Conservation (phyloP, 2,329 filamentous ascomycete species). For the Pseudopyrenochaeta lycopersici region DNA sequence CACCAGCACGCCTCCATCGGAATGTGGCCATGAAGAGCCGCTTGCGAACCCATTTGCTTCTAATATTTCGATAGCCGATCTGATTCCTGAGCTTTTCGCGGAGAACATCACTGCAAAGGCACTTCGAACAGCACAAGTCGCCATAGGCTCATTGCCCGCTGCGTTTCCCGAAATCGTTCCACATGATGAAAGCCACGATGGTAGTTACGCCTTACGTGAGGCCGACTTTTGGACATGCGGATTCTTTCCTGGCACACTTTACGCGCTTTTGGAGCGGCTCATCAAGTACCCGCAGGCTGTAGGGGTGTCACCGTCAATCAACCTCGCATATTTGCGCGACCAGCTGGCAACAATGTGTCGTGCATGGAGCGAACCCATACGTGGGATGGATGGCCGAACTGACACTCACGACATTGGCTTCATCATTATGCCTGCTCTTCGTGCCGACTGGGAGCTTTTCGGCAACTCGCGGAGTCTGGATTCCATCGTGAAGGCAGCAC, state of each 20-base stretch:
- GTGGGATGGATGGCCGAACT: slow-evolving; percentile 43
- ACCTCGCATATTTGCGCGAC: slow-evolving; percentile 9
- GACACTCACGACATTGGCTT: slow-evolving; percentile 57
- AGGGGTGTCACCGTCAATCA: slow-evolving; percentile 8
- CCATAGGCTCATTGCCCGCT: slow-evolving; percentile 15
- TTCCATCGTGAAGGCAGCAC: slow-evolving; percentile 46
- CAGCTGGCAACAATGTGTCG: slow-evolving; percentile 17
- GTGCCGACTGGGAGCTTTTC: slow-evolving; percentile 51
- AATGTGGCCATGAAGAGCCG: slow-evolving; percentile 1
- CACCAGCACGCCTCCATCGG: slow-evolving; percentile 21
- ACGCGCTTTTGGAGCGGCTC: slow-evolving; percentile 51
- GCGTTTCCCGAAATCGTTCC: slow-evolving; percentile 28
- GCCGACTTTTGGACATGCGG: slow-evolving; percentile 60
- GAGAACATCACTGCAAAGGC: slow-evolving; percentile 29
- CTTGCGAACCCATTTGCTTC: neutral
- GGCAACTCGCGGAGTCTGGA: slow-evolving; percentile 48
- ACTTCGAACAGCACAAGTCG: slow-evolving; percentile 23
- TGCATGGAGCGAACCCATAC: slow-evolving; percentile 52
- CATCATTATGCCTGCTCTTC: slow-evolving; percentile 54
- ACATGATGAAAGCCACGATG: slow-evolving; percentile 16
- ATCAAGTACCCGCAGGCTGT: slow-evolving; percentile 34
- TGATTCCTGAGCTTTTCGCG: slow-evolving; percentile 18
- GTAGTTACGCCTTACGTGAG: slow-evolving; percentile 52
- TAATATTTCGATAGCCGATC: neutral
- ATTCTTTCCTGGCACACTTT: slow-evolving; percentile 59